Evolutionary conservation across 345 rosid genomes (phyloP).

Genomic region (Salix purpurea): DNA sequence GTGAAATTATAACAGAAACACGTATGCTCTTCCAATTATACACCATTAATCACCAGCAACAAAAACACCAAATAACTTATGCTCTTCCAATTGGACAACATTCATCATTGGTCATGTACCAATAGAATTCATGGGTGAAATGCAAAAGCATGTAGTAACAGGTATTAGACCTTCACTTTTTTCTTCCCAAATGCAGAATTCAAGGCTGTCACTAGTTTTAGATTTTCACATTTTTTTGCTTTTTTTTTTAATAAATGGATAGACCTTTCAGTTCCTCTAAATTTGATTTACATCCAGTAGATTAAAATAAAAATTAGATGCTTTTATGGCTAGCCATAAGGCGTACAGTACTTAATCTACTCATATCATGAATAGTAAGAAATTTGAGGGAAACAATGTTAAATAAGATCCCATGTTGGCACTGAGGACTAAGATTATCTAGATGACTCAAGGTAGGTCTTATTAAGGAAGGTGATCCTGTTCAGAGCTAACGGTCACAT

Average conservation of each 20-base stretch:
- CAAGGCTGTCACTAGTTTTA: neutral
- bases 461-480: too few relatives aligned
- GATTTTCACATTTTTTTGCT: neutral
- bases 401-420: neutral
- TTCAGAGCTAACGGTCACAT: too few relatives aligned
- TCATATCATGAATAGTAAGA: neutral
- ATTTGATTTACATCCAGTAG: neutral
- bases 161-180: neutral
- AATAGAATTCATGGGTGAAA: neutral
- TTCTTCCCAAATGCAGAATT: neutral
- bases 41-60: too few relatives aligned
- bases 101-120: neutral
- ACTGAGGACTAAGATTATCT: neutral
- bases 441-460: neutral
- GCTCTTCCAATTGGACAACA: neutral
- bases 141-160: neutral
- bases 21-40: too few relatives aligned
- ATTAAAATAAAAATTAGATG: neutral
- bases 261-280: neutral
- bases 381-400: neutral
- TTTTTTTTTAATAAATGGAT: neutral
- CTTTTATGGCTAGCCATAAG: neutral
- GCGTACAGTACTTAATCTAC: neutral
- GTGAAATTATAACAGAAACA: neutral
- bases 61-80: slow-evolving; percentile 9